phyloP scores from a whole-genome alignment of 2,329 filamentous ascomycete genomes.

The Aspergillus tamarii region DNA sequence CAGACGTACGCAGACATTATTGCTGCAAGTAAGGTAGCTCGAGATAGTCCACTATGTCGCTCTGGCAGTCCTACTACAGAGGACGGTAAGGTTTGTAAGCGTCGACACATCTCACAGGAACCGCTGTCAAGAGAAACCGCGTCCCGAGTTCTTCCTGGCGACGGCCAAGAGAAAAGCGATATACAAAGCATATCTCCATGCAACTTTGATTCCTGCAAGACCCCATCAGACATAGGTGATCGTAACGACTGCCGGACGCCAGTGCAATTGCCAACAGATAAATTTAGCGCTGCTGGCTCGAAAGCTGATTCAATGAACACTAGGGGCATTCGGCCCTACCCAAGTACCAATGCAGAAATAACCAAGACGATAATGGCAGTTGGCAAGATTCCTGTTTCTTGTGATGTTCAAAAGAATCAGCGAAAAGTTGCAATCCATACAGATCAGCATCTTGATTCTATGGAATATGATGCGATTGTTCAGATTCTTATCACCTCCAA shows the following conservation, averaged over 20 bases:
- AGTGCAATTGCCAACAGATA: background rate
- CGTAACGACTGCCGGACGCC: background rate
- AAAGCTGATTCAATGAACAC: background rate
- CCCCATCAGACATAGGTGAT: background rate
- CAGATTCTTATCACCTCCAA: conserved; percentile 70
- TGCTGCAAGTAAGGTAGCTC: conserved; percentile 42
- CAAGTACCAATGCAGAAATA: background rate
- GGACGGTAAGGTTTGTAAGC: conserved; percentile 22
- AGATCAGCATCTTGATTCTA: conserved; percentile 4
- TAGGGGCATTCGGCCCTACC: background rate
- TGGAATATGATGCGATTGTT: conserved; percentile 54
- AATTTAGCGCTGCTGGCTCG: background rate
- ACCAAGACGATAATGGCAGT: background rate
- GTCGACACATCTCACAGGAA: conserved; percentile 29
- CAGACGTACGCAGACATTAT: conserved; percentile 52
- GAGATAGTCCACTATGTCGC: conserved; percentile 28
- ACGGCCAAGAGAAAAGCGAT: background rate
- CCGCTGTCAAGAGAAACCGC: background rate
- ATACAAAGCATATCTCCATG: background rate
- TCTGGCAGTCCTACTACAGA: conserved; percentile 10
- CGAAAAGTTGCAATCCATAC: background rate
- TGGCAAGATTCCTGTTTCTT: background rate
- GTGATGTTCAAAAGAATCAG: background rate
- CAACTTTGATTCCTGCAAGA: background rate
- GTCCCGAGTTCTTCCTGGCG: background rate